A percentile compares a stretch with the other conserved stretches of the same genome.
Evolutionary conservation across 2,329 filamentous ascomycete species (phyloP).

Genomic region (Xylaria hypoxylon): DNA sequence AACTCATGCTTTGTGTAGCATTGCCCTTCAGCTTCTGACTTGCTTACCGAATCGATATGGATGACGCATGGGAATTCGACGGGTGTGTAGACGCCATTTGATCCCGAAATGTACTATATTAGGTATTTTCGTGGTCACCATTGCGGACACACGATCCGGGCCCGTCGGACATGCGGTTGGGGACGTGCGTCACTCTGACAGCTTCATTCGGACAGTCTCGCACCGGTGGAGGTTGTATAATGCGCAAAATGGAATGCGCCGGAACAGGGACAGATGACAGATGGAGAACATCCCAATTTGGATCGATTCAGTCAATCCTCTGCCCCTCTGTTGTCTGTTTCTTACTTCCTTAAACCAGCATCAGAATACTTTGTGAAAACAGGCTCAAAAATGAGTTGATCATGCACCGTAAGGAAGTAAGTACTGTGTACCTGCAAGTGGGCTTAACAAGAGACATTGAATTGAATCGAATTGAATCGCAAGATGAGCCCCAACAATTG

Average conservation of each 20-base stretch:
- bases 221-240: slow-evolving; percentile 13
- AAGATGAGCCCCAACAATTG: slow-evolving; percentile 49
- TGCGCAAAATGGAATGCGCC: slow-evolving; percentile 20
- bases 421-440: slow-evolving; percentile 28
- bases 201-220: slow-evolving; percentile 25
- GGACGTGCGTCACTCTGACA: slow-evolving; percentile 19
- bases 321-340: background rate
- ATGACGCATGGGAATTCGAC: background rate
- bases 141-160: slow-evolving; percentile 2
- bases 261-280: slow-evolving; percentile 14
- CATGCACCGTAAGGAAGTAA: background rate
- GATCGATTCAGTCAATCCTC: background rate
- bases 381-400: background rate
- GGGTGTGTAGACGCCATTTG: slow-evolving; percentile 3
- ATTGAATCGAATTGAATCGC: slow-evolving; percentile 10
- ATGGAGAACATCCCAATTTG: slow-evolving; percentile 17
- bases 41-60: background rate
- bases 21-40: background rate
- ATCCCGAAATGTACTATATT: background rate
- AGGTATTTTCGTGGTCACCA: background rate
- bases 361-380: background rate
- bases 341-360: background rate
- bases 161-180: slow-evolving; percentile 39
- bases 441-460: slow-evolving; percentile 16
- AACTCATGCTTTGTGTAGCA: background rate